Base-by-base conservation (phyloP, 805 yeast genomes). In the Lachancea nothofagi region DNA sequence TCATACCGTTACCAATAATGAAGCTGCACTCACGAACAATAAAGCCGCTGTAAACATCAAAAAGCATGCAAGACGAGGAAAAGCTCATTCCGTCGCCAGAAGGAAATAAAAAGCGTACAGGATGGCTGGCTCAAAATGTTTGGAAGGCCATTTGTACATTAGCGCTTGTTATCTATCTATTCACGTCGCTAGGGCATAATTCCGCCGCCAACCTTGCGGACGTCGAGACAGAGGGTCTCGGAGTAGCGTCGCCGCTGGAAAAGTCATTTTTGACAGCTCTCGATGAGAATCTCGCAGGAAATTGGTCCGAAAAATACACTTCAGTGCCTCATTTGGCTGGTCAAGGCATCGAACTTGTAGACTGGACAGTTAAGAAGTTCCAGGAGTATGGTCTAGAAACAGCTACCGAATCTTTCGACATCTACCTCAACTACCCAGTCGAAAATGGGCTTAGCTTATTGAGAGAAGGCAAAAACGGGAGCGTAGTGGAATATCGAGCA, bases 381-480 rank as follows among this genome's bases (percentile, higher is more conserved):
- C 69, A 65, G 36, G 80, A 77, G 47, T 81, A 66, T 50, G 90
- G 90, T 1, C 60, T 80, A 42, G 59, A 66, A 24, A 57, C 78
- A 5, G 62, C 59, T 20, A 64, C 79, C 37, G 85, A 76, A 47
- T 61, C 74, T 6, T 81, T 75, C 50, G 75, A 80, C 40, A 71
- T 78, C n/a, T 79, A 71, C 48, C 61, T 82, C 43, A 78, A 80
- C 51, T 75, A 75, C 49, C 93, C 90, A 2, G 57, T 69, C 1
- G 75, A 71, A 32, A 75, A 74, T 54, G 57, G 73, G 2, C 66
- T 83, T 41, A 61, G 62, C 12, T 55, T 83, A 20, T 44, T 77
- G 23, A 13, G 44, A 2, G 36, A 44, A 4, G 29, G 33, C 23
- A 21, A 47, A 5, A 39, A 44, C 9, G 29, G 36, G 12, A 14